Evolutionary conservation across 1,284 basidiomycete genomes (phyloP), one percentile per base, ranked within the genome.

Genomic region (Calocybe gambosa): DNA sequence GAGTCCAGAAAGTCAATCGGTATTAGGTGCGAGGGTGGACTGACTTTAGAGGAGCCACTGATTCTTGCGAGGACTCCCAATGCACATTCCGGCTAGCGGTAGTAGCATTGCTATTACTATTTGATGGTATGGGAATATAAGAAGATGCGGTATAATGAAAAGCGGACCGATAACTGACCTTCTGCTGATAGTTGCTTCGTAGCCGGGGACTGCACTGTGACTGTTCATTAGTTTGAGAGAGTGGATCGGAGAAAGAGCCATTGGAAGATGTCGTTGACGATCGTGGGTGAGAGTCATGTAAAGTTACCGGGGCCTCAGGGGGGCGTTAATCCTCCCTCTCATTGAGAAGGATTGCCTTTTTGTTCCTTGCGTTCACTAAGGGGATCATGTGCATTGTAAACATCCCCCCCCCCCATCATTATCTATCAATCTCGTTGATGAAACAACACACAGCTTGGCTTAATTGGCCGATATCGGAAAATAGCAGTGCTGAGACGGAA

Each of bases 131-230:
- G 12, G 16, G 20, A n/a, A 20, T 25, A 34, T 25, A n/a, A 23
- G 7, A 23, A 3, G 21, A 23, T 21, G 5, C 13, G 34, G 28
- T 10, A 28, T 16, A 19, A 31, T 9, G 39, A 28, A 13, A n/a
- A 35, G 31, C 39, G 39, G 23, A 28, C 16, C 9, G 20, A 36
- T 34, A 10, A 42, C 58, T 42, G 51, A 70, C 70, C 68, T 70
- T 56, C 68, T 62, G 52, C 59, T 64, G 39, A 71, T 62, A 16
- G 65, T 64, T 12, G 59, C 57, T 34, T 70, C 62, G 45, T 74
- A 74, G 41, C 68, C 65, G 1, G 71, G 71, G 50, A 67, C 69
- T 26, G 61, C 60, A 42, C 71, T 69, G 26, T 36, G 42, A 2
- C 6, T 38, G 38, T 44, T 45, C 36, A 20, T 28, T 16, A 47